These are phyloP conservation scores for Claviceps paspali DNA, from an alignment of 2,329 filamentous ascomycete species.

Conservation along the genomic window DNA sequence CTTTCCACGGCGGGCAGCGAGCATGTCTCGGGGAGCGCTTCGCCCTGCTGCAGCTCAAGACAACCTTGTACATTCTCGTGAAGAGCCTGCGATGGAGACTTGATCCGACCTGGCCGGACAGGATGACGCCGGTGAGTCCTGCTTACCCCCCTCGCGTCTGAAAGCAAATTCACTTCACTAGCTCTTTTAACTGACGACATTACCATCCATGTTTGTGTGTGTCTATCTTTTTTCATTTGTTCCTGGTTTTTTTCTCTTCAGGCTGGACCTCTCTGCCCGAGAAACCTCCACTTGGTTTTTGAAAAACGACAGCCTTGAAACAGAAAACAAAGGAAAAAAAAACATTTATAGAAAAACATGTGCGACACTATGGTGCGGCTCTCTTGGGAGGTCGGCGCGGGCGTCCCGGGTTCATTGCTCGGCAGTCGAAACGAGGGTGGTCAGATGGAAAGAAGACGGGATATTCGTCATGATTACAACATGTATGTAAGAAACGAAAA, in stretches of 20 bases:
- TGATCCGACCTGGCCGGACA: constrained; percentile 16
- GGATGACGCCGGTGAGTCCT: constrained; percentile 20
- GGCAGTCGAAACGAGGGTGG: not conserved
- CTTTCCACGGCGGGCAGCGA: constrained; percentile 25
- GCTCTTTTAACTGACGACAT: not conserved
- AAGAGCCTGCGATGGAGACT: constrained; percentile 14
- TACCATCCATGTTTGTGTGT: too few relatives aligned
- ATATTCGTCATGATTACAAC: too few relatives aligned
- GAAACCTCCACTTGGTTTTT: constrained; percentile 3
- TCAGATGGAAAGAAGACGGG: too few relatives aligned
- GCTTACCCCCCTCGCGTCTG: too few relatives aligned
- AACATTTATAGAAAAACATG: too few relatives aligned
- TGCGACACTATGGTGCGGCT: too few relatives aligned
- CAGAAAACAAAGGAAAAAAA: too few relatives aligned
- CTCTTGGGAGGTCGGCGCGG: too few relatives aligned
- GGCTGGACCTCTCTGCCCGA: constrained; percentile 8
- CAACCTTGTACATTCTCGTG: constrained; percentile 18
- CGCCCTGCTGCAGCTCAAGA: constrained; percentile 21
- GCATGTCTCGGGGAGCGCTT: constrained; percentile 26
- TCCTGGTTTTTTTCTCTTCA: constrained; percentile 1
- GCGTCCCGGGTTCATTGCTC: too few relatives aligned
- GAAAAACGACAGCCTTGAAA: constrained; percentile 1
- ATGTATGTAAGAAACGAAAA: too few relatives aligned
- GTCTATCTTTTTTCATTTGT: too few relatives aligned
- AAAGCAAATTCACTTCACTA: too few relatives aligned